phyloP scores from a whole-genome alignment of 345 rosid genomes.

The Passiflora organensis region DNA sequence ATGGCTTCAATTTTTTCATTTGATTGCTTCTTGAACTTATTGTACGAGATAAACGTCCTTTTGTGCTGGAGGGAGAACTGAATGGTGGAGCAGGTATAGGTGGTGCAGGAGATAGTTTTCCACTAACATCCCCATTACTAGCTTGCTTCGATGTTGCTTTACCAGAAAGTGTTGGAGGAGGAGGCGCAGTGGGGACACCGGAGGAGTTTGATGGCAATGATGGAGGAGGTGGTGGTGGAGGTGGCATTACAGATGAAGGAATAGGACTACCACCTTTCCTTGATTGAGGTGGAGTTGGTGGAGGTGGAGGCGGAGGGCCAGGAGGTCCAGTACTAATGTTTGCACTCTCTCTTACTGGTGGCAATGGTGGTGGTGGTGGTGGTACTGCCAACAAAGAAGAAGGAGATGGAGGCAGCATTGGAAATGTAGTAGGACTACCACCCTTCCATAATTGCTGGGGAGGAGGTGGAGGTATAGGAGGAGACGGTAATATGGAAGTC shows the following conservation, averaged over 20 bases:
- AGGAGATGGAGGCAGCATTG: constrained; percentile 16
- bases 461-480: constrained; percentile 8
- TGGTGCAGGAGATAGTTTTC: constrained; percentile 44
- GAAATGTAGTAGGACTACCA: constrained; percentile 12
- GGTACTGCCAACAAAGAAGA: too few relatives aligned
- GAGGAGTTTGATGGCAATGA: constrained; percentile 26
- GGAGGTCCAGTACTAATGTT: not conserved
- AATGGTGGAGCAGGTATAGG: constrained; percentile 42
- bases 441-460: constrained; percentile 18
- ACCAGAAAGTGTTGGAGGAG: constrained; percentile 44
- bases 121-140: constrained; percentile 10
- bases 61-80: constrained; percentile 44
- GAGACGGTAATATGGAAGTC: not conserved
- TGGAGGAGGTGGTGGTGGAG: constrained; percentile 42
- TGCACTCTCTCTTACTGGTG: not conserved
- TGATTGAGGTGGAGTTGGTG: constrained; percentile 18
- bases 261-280: constrained; percentile 10
- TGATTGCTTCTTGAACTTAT: constrained; percentile 47
- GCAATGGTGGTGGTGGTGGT: constrained; percentile 20
- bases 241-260: constrained; percentile 25
- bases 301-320: constrained; percentile 1
- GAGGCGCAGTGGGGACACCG: constrained; percentile 30
- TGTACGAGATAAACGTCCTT: constrained; percentile 63
- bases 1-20: constrained; percentile 78
- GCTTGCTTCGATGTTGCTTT: constrained; percentile 22